Conservation (phyloP, 2,329 filamentous ascomycete genomes). For the Fusarium sp. region DNA sequence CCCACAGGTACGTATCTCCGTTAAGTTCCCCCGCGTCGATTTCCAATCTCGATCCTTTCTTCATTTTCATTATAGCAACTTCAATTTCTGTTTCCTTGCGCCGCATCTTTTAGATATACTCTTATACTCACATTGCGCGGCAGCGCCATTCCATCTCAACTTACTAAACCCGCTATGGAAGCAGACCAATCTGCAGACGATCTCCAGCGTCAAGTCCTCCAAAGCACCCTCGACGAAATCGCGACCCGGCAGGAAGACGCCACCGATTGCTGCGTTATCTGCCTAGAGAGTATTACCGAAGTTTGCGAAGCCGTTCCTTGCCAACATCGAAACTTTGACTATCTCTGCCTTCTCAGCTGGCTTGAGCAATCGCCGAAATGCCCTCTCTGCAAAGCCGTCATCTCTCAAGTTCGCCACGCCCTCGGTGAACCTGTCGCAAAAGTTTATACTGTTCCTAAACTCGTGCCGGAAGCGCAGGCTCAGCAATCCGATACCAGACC, state of each 20-base stretch:
- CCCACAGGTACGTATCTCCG: neutral
- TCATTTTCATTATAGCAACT: constrained; percentile 8
- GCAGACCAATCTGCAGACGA: constrained; percentile 41
- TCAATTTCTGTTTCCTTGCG: neutral
- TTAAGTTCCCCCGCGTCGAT: constrained; percentile 18
- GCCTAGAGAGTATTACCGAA: constrained; percentile 82
- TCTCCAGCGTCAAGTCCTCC: constrained; percentile 61
- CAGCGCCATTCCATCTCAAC: neutral
- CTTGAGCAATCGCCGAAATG: constrained; percentile 80
- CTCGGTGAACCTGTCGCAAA: constrained; percentile 63
- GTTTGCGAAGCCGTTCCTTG: constrained; percentile 82
- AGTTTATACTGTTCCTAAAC: constrained; percentile 70
- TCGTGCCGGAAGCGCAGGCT: neutral
- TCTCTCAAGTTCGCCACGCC: constrained; percentile 76
- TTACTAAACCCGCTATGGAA: constrained; percentile 42
- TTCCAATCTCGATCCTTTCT: constrained; percentile 5
- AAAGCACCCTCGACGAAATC: constrained; percentile 62
- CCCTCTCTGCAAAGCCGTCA: constrained; percentile 79
- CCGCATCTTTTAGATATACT: neutral
- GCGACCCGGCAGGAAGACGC: constrained; percentile 47
- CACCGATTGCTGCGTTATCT: constrained; percentile 82
- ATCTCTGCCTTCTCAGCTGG: constrained; percentile 87
- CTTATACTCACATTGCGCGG: neutral
- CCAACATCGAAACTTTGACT: constrained; percentile 86
- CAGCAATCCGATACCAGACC: constrained; percentile 5